Conservation (phyloP, 2,329 filamentous ascomycete genomes). For the Fusarium bulbicola region DNA sequence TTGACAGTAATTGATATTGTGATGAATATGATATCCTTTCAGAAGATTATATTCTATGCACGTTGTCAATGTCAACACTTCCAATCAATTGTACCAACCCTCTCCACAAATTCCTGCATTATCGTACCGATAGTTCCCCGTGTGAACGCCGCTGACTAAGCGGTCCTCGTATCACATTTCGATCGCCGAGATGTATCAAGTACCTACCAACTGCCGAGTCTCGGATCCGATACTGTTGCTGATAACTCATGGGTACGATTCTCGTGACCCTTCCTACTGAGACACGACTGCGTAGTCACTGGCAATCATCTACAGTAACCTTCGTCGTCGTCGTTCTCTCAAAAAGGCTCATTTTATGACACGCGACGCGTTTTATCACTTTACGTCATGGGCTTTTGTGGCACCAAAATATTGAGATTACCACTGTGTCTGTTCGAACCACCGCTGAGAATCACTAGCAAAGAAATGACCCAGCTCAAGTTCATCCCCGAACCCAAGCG, state of each 20-base stretch:
- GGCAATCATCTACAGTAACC: rapidly evolving
- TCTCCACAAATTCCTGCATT: neutral
- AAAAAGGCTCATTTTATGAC: neutral
- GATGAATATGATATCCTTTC: neutral
- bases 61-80: neutral
- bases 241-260: neutral
- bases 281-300: neutral
- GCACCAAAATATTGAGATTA: neutral
- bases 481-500: neutral
- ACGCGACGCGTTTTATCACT: neutral
- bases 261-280: neutral
- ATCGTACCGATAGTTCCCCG: neutral
- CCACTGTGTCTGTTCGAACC: constrained; percentile 6
- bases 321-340: neutral
- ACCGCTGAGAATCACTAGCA: neutral
- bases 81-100: too few species aligned
- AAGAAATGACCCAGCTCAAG: constrained; percentile 16
- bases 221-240: neutral
- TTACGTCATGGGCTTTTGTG: neutral
- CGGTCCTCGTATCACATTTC: rapidly evolving
- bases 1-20: neutral
- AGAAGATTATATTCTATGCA: neutral
- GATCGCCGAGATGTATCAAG: neutral
- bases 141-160: neutral
- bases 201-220: neutral